phyloP scores from a whole-genome alignment of 2,329 filamentous ascomycete genomes.

The Fusarium transvaalense region DNA sequence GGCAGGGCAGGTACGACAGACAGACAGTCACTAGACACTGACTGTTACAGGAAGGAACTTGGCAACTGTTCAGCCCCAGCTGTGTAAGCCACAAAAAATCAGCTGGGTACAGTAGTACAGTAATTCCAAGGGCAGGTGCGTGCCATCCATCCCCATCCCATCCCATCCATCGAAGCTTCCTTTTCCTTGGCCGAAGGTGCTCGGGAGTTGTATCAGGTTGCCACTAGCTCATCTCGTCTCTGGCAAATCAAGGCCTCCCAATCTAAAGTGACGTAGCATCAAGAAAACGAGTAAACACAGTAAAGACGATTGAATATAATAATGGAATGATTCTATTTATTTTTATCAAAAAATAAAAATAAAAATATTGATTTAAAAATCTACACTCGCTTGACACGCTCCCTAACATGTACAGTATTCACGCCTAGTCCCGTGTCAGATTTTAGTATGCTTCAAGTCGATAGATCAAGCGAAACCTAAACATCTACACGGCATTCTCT shows the following conservation, averaged over 20 bases:
- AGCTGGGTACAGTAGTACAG: too few relatives aligned
- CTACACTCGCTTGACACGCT: slow-evolving; percentile 14
- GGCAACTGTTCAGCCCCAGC: slow-evolving; percentile 29
- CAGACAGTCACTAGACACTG: background rate
- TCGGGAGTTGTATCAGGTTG: slow-evolving; percentile 29
- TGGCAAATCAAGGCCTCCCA: slow-evolving; percentile 3
- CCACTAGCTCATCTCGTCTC: slow-evolving; percentile 26
- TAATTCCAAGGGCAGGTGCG: slow-evolving; percentile 3
- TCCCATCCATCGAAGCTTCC: slow-evolving; percentile 24
- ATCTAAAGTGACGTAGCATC: slow-evolving; percentile 6
- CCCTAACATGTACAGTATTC: slow-evolving; percentile 11
- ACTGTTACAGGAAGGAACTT: background rate
- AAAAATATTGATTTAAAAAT: background rate
- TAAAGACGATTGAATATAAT: background rate
- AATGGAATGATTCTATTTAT: background rate
- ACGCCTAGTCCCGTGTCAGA: slow-evolving; percentile 21
- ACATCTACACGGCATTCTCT: background rate
- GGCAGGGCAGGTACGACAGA: slow-evolving; percentile 10
- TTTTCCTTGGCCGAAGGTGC: slow-evolving; percentile 30
- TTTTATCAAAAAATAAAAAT: too few relatives aligned
- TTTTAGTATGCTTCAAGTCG: slow-evolving; percentile 21
- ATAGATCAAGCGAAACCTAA: slow-evolving; percentile 4
- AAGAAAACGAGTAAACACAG: background rate
- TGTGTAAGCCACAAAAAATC: slow-evolving; percentile 27
- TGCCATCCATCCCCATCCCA: too few relatives aligned